Conservation (phyloP, 2,329 filamentous ascomycete genomes). For the Corynespora cassiicola region DNA sequence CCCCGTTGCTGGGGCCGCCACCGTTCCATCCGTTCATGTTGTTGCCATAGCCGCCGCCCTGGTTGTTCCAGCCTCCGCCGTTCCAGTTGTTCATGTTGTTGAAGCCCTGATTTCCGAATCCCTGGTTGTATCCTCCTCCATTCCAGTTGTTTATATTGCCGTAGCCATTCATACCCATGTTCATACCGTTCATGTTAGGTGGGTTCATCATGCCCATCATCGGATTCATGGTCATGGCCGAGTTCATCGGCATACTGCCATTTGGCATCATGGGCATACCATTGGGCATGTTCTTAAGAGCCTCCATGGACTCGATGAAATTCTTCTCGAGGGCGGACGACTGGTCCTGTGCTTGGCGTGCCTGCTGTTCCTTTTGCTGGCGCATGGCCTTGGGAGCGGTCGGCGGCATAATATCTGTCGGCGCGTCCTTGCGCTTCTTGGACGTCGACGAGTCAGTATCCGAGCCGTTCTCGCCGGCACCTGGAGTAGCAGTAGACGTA, state of each 20-base stretch:
- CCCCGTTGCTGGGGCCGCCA: slow-evolving; percentile 15
- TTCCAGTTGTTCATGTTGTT: slow-evolving; percentile 18
- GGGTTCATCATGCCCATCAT: slow-evolving; percentile 33
- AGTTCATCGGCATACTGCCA: slow-evolving; percentile 45
- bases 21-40: slow-evolving; percentile 49
- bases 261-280: slow-evolving; percentile 10
- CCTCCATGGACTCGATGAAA: slow-evolving; percentile 55
- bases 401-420: slow-evolving; percentile 64
- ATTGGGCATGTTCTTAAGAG: slow-evolving; percentile 43
- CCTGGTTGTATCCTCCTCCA: slow-evolving; percentile 11
- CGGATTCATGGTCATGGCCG: slow-evolving; percentile 51
- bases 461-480: slow-evolving; percentile 39
- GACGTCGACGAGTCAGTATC: slow-evolving; percentile 47
- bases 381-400: slow-evolving; percentile 55
- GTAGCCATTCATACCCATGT: slow-evolving; percentile 22
- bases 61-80: slow-evolving; percentile 2
- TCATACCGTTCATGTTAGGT: slow-evolving; percentile 46
- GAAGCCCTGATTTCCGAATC: slow-evolving; percentile 18
- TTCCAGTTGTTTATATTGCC: slow-evolving; percentile 12
- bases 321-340: slow-evolving; percentile 44
- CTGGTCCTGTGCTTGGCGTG: slow-evolving; percentile 61
- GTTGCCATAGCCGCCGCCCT: slow-evolving; percentile 1
- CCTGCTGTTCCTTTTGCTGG: slow-evolving; percentile 41
- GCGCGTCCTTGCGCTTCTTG: slow-evolving; percentile 82
- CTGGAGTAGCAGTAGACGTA: slow-evolving; percentile 36